A percentile compares a stretch with the other conserved stretches of the same genome.
phyloP scores from a whole-genome alignment of 1,284 basidiomycete genomes.

The Irpex rosettiformis region DNA sequence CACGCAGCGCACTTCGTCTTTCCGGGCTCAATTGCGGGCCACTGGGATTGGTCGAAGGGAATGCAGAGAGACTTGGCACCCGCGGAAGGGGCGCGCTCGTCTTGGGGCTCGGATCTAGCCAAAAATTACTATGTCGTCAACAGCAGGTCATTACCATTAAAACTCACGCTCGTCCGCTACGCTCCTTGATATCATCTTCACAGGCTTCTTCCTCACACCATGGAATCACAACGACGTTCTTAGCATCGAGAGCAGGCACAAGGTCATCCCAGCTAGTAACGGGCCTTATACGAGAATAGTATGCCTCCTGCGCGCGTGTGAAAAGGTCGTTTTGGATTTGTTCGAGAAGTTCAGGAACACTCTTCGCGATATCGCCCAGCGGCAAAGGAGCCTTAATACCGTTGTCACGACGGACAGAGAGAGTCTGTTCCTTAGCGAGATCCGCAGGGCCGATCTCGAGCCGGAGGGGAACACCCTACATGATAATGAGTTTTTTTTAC shows the following conservation, averaged over 20 bases:
- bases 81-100: slow-evolving; percentile 95
- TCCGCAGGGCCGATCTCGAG: slow-evolving; percentile 97
- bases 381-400: slow-evolving; percentile 77
- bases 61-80: slow-evolving; percentile 98
- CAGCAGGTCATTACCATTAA: slow-evolving; percentile 7
- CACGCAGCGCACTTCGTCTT: slow-evolving; percentile 87
- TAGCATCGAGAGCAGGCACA: slow-evolving; percentile 87
- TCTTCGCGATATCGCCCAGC: slow-evolving; percentile 56
- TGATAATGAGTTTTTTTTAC: slow-evolving; percentile 4
- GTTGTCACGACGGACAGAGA: slow-evolving; percentile 88
- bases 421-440: slow-evolving; percentile 78
- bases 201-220: slow-evolving; percentile 96
- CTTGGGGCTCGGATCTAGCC: slow-evolving; percentile 75
- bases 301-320: slow-evolving; percentile 70
- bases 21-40: slow-evolving; percentile 71
- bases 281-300: slow-evolving; percentile 71
- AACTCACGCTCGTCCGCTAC: slow-evolving; percentile 81
- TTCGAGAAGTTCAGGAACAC: slow-evolving; percentile 70
- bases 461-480: slow-evolving; percentile 90
- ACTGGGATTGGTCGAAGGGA: slow-evolving; percentile 90
- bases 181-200: slow-evolving; percentile 98
- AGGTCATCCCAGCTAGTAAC: slow-evolving; percentile 90
- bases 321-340: slow-evolving; percentile 93
- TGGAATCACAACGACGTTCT: slow-evolving; percentile 87
- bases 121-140: slow-evolving; percentile 5